Base-by-base conservation (phyloP, 345 rosid genomes). In the Heritiera fomes region DNA sequence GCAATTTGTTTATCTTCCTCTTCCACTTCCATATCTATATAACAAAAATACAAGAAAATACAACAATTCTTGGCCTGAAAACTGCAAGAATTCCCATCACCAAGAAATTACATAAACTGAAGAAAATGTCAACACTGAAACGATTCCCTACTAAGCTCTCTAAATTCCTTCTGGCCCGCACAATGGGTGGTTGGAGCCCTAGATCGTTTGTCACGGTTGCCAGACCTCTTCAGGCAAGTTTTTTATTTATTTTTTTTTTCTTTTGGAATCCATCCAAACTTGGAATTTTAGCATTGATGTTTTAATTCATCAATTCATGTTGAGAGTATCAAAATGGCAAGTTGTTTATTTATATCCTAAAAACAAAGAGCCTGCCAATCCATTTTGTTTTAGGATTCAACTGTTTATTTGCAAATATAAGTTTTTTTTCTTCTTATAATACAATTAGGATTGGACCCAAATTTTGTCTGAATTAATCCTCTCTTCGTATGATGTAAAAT, bases 201-300 rank as follows among this genome's bases (percentile, higher is more conserved):
- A 75, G 79, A 43, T 71, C 59, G 8, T 80, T 83, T 63, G 81
- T 82, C 75, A 75, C 80, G 32, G 80, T 82, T 8, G 47, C 78
- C 1, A 56, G 46, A 73, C 79, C 78, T 18, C 76, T 79, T 41
- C 77, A 81, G 62, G 88, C 76, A 55, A 69, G 86, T 79, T 52
- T 2, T 34, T 34, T 23, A 23, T 23, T 23, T 23, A 23, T 23
- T 23, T 23, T 9, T 17, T 70, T 34, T 23, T 7, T 23, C 10
- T 6, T 56, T 7, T 7, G 23, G 59, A 17, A 52, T 52, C 61
- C 11, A 34, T 34, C 28, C 28, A 9, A 55, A 55, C 3, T 17
- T 56, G n/a, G 3, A 56, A n/a, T 20, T 58, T n/a, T 58, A 53
- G 7, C 5, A 58, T 56, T 56, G 61, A 56, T 18, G 11, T 7